A percentile compares a stretch with the other conserved stretches of the same genome.
These are phyloP conservation scores for Cercis canadensis DNA, from an alignment of 306 rosid genomes.

Conservation along the genomic window DNA sequence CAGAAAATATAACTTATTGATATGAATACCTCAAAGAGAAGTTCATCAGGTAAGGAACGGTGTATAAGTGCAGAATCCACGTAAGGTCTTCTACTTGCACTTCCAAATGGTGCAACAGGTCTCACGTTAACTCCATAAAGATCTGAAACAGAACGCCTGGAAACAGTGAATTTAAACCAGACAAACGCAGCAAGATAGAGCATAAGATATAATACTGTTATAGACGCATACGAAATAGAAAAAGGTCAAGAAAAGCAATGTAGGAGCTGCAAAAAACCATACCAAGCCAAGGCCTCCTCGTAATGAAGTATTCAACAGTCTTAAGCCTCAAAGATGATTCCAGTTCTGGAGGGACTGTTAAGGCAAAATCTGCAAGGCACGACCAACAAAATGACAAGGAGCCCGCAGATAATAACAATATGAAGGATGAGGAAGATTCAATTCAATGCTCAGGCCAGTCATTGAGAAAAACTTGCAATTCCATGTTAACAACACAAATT, in stretches of 20 bases:
- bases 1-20: slow-evolving; percentile 10
- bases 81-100: slow-evolving; percentile 73
- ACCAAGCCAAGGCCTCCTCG: slow-evolving; percentile 99
- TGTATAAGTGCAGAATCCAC: slow-evolving; percentile 79
- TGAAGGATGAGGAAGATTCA: slow-evolving; percentile 30
- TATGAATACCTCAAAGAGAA: slow-evolving; percentile 78
- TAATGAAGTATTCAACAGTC: slow-evolving; percentile 72
- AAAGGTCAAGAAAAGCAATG: too few relatives aligned
- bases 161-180: slow-evolving; percentile 26
- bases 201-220: not conserved
- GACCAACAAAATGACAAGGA: not conserved
- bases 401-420: not conserved
- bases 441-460: not conserved
- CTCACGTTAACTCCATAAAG: slow-evolving; percentile 93
- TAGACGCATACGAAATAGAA: too few relatives aligned
- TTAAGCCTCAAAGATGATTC: slow-evolving; percentile 79
- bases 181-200: not conserved
- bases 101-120: slow-evolving; percentile 95
- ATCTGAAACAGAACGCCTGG: slow-evolving; percentile 69
- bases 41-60: slow-evolving; percentile 82
- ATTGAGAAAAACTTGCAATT: not conserved
- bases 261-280: slow-evolving; percentile 11
- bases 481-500: slow-evolving; percentile 13
- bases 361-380: slow-evolving; percentile 63
- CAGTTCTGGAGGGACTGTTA: slow-evolving; percentile 67